Evolutionary conservation across 768 basidiomycete genomes (phyloP), one percentile per base, ranked within the genome.

Genomic region (Epithele typhae): DNA sequence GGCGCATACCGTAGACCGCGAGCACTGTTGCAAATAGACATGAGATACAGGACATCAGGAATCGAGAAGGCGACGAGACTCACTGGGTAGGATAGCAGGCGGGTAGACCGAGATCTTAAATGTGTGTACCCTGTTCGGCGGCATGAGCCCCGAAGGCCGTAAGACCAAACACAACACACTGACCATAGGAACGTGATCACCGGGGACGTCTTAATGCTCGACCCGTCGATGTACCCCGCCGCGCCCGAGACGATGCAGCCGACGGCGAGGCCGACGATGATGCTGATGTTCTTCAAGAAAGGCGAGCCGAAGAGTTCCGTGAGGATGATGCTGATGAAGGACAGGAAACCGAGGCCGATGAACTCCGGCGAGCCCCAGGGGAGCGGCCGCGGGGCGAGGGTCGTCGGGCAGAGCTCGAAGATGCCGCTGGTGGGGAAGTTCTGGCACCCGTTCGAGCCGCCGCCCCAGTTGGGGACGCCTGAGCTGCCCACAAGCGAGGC

Each of bases 321-420:
- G 22, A 92, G 60, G 55, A 92, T 76, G 56, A 91, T 91, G 9
- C 77, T 72, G 39, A 81, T 57, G 65, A 92, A 92, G 0, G 83
- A 84, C 24, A 92, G 71, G 73, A 94, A 92, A 0, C 91, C 91
- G 22, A 94, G 77, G 4, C 91, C 90, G 38, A 92, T 84, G 67
- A 88, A 89, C 59, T 90, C 76, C 0, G 90, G 82, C 0, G 83
- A 83, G 8, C 87, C 90, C 86, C 87, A 92, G 66, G 74, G 82
- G 22, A 86, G 75, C 0, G 90, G 80, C 2, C 79, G 69, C 3
- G 87, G 87, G 7, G 87, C 86, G 24, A 67, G 64, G 39, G 81
- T 85, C 12, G 75, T 81, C 0, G 87, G 90, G 55, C 89, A 93
- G 2, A 88, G 68, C 48, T 69, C 61, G 61, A 86, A 91, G 46